Conservation (phyloP, 176 grass and related monocot genomes). For the Olyra latifolia region DNA sequence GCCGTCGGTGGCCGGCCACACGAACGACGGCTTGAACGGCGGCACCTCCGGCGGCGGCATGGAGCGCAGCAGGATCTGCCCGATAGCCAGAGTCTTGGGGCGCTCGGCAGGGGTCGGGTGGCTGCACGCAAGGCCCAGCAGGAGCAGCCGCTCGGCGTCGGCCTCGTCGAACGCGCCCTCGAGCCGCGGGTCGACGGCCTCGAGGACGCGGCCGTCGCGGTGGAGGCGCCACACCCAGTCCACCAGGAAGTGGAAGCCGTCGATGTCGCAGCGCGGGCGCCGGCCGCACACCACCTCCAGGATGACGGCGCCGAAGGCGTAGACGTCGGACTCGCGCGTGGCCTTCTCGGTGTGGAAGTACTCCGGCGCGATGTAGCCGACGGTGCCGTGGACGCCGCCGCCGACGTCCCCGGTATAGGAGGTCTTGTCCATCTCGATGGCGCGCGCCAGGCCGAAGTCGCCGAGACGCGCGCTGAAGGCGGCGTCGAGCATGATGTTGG, state of each 20-base stretch:
- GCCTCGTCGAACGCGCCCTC: constrained; percentile 30
- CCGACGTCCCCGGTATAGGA: constrained; percentile 75
- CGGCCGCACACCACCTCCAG: constrained; percentile 81
- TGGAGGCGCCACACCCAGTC: constrained; percentile 96
- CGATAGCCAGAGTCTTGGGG: constrained; percentile 55
- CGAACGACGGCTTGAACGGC: constrained; percentile 68
- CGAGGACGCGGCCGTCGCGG: constrained; percentile 57
- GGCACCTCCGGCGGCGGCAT: constrained; percentile 50
- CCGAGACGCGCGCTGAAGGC: constrained; percentile 87
- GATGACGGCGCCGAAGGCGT: constrained; percentile 77
- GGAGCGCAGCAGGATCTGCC: constrained; percentile 55
- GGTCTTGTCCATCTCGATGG: constrained; percentile 81
- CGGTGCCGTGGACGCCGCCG: constrained; percentile 69
- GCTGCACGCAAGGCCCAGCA: constrained; percentile 85
- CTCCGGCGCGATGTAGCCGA: constrained; percentile 90
- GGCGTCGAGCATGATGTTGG: constrained; percentile 88
- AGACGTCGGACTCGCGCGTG: constrained; percentile 89
- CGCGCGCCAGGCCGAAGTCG: constrained; percentile 92
- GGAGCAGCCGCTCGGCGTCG: constrained; percentile 63
- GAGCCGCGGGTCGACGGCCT: constrained; percentile 61
- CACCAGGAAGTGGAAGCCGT: constrained; percentile 31
- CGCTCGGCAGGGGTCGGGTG: constrained; percentile 60
- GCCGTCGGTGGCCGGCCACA: constrained; percentile 52
- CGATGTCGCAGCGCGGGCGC: constrained; percentile 63
- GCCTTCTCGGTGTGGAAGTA: constrained; percentile 97